phyloP scores from a whole-genome alignment of 495 filamentous ascomycete species.

The Clohesyomyces aquaticus region DNA sequence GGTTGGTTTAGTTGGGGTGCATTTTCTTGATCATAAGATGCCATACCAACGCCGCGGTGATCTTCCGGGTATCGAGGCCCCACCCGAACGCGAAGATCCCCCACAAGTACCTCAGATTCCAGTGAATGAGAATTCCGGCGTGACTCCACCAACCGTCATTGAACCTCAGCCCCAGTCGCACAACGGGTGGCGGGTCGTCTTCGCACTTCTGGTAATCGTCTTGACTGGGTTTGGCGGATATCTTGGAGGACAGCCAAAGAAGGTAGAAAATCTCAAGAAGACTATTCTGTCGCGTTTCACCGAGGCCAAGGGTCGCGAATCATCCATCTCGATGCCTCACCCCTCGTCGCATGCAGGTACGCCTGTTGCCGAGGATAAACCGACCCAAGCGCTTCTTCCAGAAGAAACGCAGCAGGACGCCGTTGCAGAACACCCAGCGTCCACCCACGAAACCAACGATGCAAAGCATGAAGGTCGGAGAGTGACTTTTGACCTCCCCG shows the following conservation, averaged over 20 bases:
- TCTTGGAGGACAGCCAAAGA: conserved; percentile 6
- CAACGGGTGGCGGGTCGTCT: conserved; percentile 1
- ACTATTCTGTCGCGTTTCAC: conserved; percentile 8
- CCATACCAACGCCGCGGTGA: neutral
- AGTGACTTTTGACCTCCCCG: conserved; percentile 36
- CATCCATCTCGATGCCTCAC: neutral
- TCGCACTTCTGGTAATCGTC: conserved; percentile 13
- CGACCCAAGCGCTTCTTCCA: neutral
- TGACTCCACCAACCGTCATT: conserved; percentile 14
- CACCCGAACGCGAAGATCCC: neutral
- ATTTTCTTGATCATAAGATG: conserved; percentile 19
- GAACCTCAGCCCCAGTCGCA: conserved; percentile 1
- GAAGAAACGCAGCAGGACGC: neutral
- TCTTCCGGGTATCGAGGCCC: neutral
- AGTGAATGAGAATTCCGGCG: neutral
- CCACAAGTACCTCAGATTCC: neutral
- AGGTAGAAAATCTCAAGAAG: conserved; percentile 18
- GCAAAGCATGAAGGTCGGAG: conserved; percentile 16
- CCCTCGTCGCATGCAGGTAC: neutral
- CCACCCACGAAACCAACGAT: neutral
- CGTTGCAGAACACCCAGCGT: neutral
- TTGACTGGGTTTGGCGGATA: conserved; percentile 2
- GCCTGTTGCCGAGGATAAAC: neutral
- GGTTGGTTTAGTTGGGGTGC: conserved; percentile 32
- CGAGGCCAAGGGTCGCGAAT: conserved; percentile 5